Evolutionary conservation across 768 basidiomycete species (phyloP), one percentile per base, ranked within the genome.

Genomic region (Steccherinum ochraceum): DNA sequence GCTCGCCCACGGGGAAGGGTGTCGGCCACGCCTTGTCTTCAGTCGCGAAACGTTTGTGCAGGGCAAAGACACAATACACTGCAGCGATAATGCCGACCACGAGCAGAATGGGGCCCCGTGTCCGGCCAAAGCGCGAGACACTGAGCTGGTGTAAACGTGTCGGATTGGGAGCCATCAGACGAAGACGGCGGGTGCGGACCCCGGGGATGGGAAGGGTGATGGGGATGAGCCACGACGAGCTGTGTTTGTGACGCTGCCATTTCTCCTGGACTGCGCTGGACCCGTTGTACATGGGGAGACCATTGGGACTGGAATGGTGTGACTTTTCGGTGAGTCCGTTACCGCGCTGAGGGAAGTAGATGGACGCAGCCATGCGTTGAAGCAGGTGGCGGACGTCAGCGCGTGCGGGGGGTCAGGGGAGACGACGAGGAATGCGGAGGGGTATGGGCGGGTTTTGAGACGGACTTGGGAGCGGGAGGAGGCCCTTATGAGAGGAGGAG

Each of bases 241-340:
- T 60, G 55, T 68, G 61, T 58, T 71, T 55, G 40, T 76, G 76
- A 59, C 73, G 72, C 52, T 72, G 70, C 63, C 77, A 72, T 68
- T 88, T 88, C 68, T 88, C 85, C 56, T 81, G 75, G 21, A 83
- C 76, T 13, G 81, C 78, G 47, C 82, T 74, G 41, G 80, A 79
- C 44, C 30, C 43, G 55, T 26, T 49, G 54, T 74, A 74, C 21
- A 67, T 67, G 18, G 76, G 77, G 50, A 77, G 72, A 41, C 67
- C 67, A 23, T 23, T 23, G 30, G 7, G 7, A 16, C 30, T 35
- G 49, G 73, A 61, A 52, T 69, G 49, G 55, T 70, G 69, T 27
- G 68, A 30, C 58, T 73, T 75, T 67, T 75, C 68, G 51, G 69
- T 64, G 58, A 70, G 69, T 52, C 67, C 71, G 41, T 75, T 75